phyloP scores from a whole-genome alignment of 208 protist genomes.

The Crithidia mellificae region DNA sequence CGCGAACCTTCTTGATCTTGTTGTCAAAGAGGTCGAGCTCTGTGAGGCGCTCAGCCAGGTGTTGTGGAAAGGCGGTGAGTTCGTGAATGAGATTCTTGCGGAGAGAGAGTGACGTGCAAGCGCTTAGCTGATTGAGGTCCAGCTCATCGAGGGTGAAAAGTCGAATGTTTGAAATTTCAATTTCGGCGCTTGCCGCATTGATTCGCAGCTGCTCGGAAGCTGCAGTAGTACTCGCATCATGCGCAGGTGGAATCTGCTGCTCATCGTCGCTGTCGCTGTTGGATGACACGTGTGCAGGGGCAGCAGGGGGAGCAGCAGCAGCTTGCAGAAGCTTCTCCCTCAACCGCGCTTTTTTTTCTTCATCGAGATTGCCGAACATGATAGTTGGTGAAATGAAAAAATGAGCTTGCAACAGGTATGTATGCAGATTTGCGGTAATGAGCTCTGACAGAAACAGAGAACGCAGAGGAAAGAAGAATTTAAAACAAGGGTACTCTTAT shows the following conservation, averaged over 20 bases:
- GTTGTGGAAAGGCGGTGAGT: slow-evolving; percentile 67
- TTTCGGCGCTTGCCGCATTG: slow-evolving; percentile 48
- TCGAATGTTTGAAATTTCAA: slow-evolving; percentile 86
- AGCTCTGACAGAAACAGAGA: no score
- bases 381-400: background rate
- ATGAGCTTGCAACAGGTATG: no score
- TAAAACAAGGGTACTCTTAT: no score
- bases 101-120: slow-evolving; percentile 71
- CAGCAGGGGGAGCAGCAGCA: slow-evolving; percentile 7
- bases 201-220: slow-evolving; percentile 51
- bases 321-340: slow-evolving; percentile 30
- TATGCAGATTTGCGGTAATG: no score
- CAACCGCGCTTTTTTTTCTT: slow-evolving; percentile 34
- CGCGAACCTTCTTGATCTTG: slow-evolving; percentile 80
- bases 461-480: no score
- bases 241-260: slow-evolving; percentile 18
- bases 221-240: slow-evolving; percentile 18
- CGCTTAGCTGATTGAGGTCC: slow-evolving; percentile 57
- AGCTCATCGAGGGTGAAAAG: slow-evolving; percentile 88
- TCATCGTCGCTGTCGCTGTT: slow-evolving; percentile 34
- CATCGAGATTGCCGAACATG: slow-evolving; percentile 35
- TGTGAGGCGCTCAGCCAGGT: slow-evolving; percentile 57
- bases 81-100: slow-evolving; percentile 92
- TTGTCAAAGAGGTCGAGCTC: slow-evolving; percentile 93
- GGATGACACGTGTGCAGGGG: slow-evolving; percentile 1